Base-by-base conservation (phyloP, 2,329 filamentous ascomycete genomes). In the Teratosphaeria epicoccoides region DNA sequence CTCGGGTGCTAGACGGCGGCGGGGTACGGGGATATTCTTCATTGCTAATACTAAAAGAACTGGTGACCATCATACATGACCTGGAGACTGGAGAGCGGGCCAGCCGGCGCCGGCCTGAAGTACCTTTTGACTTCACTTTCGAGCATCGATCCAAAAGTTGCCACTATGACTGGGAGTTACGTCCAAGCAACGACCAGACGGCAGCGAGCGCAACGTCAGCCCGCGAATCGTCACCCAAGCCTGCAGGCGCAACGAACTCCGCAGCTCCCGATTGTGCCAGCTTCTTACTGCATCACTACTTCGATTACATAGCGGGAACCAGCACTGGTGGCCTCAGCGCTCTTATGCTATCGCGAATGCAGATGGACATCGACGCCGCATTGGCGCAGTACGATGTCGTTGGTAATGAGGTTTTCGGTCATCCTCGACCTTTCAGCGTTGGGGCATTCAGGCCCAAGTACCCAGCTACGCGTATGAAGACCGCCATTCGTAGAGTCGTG, bases 261-360 rank as follows among this genome's bases (percentile, higher is more conserved):
- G 2, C 9, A 9, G n/a, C 17, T 4, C 14, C 33, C 7, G n/a
- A 40, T 17, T 17, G 17, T 40, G 33, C 33, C 33, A 20, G 33
- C 33, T 40, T 40, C 33, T 40, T 40, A 17, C 33, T 40, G 6
- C 33, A 40, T 20, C 33, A 71, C 53, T 70, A 71, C 46, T 70
- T 71, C 43, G 68, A 71, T 49, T 57, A 70, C 52, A 70, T 70
- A 25, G 68, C 67, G 10, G 68, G 68, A 1, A 70, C 68, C 11
- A 68, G 66, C 10, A 71, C 68, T 0, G 68, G 68, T 6, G 68
- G 68, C 1, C 70, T 71, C 46, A 71, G 70, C 45, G 68, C 68
- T 10, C 65, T 70, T 6, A 59, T 71, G 14, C 64, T 71, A 2
- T 69, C 67, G 12, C 61, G 68, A 1, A 57, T 71, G 25, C 61